Evolutionary conservation across 139 green algal genomes (phyloP), one percentile per base, ranked within the genome.

Genomic region (Protoeuglena noctilucae): DNA sequence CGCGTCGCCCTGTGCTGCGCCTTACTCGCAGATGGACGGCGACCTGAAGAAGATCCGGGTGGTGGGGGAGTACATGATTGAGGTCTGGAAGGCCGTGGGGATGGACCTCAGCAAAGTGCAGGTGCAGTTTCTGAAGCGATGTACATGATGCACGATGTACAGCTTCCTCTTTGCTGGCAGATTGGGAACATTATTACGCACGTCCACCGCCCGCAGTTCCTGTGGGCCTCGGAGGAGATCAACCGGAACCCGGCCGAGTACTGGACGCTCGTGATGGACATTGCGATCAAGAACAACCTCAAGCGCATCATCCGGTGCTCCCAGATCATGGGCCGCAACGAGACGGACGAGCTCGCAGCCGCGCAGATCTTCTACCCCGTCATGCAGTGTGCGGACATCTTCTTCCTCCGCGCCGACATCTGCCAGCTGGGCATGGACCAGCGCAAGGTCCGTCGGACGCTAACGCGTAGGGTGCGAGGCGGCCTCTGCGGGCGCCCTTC

Each of bases 351-450:
- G 27, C 70, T 99, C 19, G 79, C 63, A 19, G 86, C 91, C 0
- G 81, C 87, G 4, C 91, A 97, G 70, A 95, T 97, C 58, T 94
- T 99, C 70, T 97, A 99, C 72, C 92, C 91, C 6, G 87, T 82
- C 73, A 99, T 99, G 92, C 91, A 96, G 73, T 89, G 75, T 31
- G 87, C 84, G 2, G 86, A 96, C 79, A 96, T 98, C 70, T 97
- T 98, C 81, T 97, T 94, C 80, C 75, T 97, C 28, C 93, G 94
- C 71, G 91, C 88, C 12, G 91, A 99, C 78, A 97, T 99, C 71
- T 97, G 91, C 77, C 91, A 99, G 75, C 80, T 99, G 55, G 91
- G 91, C 52, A 84, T 97, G 79, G 91, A 97, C 65, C 91, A 99
- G 71, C 74, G 91, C 53, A 99, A 99, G 73, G 73, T 75, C 66